Evolutionary conservation across 2,329 filamentous ascomycete species (phyloP), one percentile per base, ranked within the genome.

Genomic region (Neofusicoccum umdonicola): DNA sequence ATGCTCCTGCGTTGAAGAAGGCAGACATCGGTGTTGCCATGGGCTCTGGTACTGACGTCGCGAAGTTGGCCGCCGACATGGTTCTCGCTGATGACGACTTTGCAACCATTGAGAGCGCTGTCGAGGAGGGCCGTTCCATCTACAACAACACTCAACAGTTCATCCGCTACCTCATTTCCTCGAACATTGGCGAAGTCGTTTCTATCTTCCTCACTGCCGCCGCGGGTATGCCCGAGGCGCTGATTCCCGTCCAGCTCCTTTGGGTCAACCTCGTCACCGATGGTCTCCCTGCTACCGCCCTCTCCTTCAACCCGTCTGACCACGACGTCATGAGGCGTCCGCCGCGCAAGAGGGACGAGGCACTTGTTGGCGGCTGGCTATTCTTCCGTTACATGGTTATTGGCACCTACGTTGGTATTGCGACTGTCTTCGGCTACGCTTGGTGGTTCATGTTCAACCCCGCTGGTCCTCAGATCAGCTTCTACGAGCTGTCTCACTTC

Each of bases 81-180:
- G 94, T 99, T 60, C 89, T 99, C 60, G 92, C 93, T 31, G 96
- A 99, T 80, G 93, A 97, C 81, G 99, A 99, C 84, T 99, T 99
- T 78, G 95, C 95, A 67, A 99, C 95, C 3, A 99, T 99, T 70
- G 92, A 97, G 77, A 85, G 92, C 64, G 95, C 95, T 57, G 93
- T 99, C 68, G 95, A 99, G 77, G 95, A 99, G 80, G 95, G 95
- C 62, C 90, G 95, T 68, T 93, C 93, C 68, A 99, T 99, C 80
- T 99, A 97, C 86, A 98, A 95, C 88, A 99, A 99, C 84, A 99
- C 95, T 5, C 95, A 99, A 77, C 95, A 99, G 78, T 99, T 99
- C 80, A 99, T 99, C 80, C 92, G 96, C 57, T 99, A 99, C 78
- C 86, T 99, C 67, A 99, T 99, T 77, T 98, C 94, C 8, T 98